Percentiles rank a stretch among this genome's conserved stretches.
These are phyloP conservation scores for Candida maltosa DNA, from an alignment of 805 yeast species.

Conservation along the genomic window DNA sequence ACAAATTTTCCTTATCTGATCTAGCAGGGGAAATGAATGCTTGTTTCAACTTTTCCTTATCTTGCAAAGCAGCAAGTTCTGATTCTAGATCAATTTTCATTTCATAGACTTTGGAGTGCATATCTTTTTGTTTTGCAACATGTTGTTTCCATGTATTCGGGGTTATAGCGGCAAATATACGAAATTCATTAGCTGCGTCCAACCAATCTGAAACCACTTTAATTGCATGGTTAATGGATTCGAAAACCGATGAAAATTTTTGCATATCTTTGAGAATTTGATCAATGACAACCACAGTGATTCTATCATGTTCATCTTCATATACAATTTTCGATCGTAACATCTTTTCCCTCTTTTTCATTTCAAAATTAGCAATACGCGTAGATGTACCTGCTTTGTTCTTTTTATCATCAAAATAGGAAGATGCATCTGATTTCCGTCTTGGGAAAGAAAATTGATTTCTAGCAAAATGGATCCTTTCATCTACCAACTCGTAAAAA, in stretches of 20 bases:
- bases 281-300: constrained; percentile 22
- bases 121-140: constrained; percentile 12
- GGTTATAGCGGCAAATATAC: constrained; percentile 15
- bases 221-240: constrained; percentile 14
- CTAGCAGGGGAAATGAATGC: constrained; percentile 9
- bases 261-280: constrained; percentile 15
- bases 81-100: constrained; percentile 11
- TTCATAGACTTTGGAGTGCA: constrained; percentile 10
- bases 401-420: constrained; percentile 18
- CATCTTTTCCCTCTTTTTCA: constrained; percentile 14
- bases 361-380: constrained; percentile 26
- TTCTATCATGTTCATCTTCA: constrained; percentile 10
- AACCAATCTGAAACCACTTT: constrained; percentile 21
- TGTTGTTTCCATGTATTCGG: constrained; percentile 12
- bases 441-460: constrained; percentile 9
- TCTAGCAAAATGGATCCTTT: constrained; percentile 18
- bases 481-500: constrained; percentile 23
- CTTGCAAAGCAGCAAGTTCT: constrained; percentile 8
- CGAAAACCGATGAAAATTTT: constrained; percentile 15
- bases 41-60: constrained; percentile 8
- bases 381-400: constrained; percentile 27
- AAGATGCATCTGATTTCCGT: constrained; percentile 11
- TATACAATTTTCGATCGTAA: constrained; percentile 15
- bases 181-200: constrained; percentile 23
- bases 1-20: constrained; percentile 22